Evolutionary conservation across 73 alveolate species (phyloP).

Genomic region (Paramecium primaurelia): DNA sequence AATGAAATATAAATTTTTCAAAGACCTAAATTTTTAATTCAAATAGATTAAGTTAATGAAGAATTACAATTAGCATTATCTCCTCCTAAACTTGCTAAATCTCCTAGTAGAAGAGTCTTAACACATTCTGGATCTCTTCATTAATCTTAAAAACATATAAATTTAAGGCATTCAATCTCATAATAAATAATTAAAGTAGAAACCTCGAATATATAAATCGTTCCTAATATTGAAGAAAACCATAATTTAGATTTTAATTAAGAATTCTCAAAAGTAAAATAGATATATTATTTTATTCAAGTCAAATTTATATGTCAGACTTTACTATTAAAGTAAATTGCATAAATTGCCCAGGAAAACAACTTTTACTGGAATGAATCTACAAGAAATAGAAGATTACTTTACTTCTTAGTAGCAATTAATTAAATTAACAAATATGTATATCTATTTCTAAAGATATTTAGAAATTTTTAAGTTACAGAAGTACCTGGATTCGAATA

Average conservation of each 20-base stretch:
- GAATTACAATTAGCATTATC: neutral
- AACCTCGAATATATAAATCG: neutral
- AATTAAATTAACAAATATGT: neutral
- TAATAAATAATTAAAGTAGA: neutral
- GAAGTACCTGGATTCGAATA: neutral
- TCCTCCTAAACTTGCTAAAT: neutral
- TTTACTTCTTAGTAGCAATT: neutral
- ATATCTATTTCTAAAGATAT: neutral
- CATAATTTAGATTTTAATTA: neutral
- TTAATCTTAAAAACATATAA: neutral
- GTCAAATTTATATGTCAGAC: slow-evolving; percentile 22
- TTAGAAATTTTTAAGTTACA: neutral
- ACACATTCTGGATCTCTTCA: neutral
- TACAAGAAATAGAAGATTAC: neutral
- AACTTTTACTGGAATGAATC: neutral
- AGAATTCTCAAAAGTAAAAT: neutral
- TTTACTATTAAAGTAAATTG: neutral
- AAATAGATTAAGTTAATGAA: neutral
- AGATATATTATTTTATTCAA: neutral
- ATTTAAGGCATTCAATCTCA: neutral
- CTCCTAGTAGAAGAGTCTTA: neutral
- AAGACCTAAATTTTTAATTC: neutral
- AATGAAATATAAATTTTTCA: neutral
- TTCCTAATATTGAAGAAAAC: neutral
- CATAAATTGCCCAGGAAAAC: slow-evolving; percentile 6